Evolutionary conservation across 768 basidiomycete genomes (phyloP), one percentile per base, ranked within the genome.

Genomic region (Rhodotorula kratochvilovae): DNA sequence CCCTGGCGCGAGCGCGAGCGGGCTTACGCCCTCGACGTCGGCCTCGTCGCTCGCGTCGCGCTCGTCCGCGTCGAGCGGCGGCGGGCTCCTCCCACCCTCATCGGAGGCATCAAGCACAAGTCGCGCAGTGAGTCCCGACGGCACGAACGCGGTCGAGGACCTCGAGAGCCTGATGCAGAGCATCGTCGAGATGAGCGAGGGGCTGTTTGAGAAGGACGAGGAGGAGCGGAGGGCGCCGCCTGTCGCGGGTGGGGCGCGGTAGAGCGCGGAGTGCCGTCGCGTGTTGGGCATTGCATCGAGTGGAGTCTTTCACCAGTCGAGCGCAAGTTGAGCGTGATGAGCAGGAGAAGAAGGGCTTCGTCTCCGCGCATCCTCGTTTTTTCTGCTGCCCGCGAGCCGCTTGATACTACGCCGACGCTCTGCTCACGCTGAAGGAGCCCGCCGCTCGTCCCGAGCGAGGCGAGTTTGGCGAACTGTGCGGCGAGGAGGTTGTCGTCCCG

Each of bases 131-230:
- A 71, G 55, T 33, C 70, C 70, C 23, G 70, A 60, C 42, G 70
- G 65, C 12, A 57, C 59, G 27, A 63, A 63, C 29, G 66, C 70
- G 35, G 70, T 63, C 4, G 65, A 71, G 45, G 70, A 71, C 56
- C 58, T 71, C 39, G 70, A 71, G 35, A 55, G 29, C 23, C 25
- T 71, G 16, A 71, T 71, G 70, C 39, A 46, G 61, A 71, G 57
- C 54, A 71, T 71, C 35, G 36, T 67, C 54, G 70, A 43, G 53
- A 66, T 71, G 65, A 27, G 57, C 3, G 65, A 66, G 29, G 65
- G 56, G 2, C 1, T 58, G 46, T 55, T 57, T 29, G 61, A 62
- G 16, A 43, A 29, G 27, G 43, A 39, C 5, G 53, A 27, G 19
- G 50, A 13, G 46, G 63, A 39, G 39, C 36, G 59, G 39, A 48